phyloP scores from a whole-genome alignment of 2,329 filamentous ascomycete genomes.

The Colletotrichum sp. region DNA sequence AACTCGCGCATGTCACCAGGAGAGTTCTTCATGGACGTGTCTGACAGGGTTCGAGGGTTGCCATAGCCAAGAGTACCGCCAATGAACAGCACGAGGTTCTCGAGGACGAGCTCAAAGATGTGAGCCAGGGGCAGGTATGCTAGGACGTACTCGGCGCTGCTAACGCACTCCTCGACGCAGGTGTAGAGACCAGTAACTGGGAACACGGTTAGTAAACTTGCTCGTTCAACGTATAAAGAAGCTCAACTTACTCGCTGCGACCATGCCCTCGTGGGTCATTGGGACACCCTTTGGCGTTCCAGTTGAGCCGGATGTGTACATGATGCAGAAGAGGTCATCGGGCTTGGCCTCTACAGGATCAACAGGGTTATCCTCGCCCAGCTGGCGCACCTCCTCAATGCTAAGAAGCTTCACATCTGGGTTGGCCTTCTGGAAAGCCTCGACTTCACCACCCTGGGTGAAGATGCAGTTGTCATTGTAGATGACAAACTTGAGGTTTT shows the following conservation, averaged over 20 bases:
- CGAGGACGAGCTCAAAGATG: constrained; percentile 95
- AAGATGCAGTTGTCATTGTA: constrained; percentile 67
- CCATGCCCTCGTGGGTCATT: constrained; percentile 79
- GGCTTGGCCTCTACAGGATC: constrained; percentile 75
- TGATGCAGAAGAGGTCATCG: constrained; percentile 82
- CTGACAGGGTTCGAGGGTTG: constrained; percentile 86
- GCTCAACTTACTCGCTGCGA: constrained; percentile 65
- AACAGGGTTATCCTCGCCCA: constrained; percentile 71
- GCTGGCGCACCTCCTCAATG: constrained; percentile 58
- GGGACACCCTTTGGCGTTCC: constrained; percentile 89
- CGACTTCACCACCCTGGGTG: constrained; percentile 54
- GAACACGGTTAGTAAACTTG: neutral
- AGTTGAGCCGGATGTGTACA: constrained; percentile 89
- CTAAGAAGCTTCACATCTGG: constrained; percentile 59
- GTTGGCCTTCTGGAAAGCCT: constrained; percentile 61
- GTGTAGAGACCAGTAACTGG: constrained; percentile 78
- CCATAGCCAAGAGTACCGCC: constrained; percentile 94
- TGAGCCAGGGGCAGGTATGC: constrained; percentile 95
- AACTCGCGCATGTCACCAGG: constrained; percentile 94
- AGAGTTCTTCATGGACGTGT: constrained; percentile 86
- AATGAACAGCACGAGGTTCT: constrained; percentile 88
- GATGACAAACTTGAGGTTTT: constrained; percentile 63
- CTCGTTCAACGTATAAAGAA: constrained; percentile 32
- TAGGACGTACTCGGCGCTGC: constrained; percentile 78
- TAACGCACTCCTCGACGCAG: constrained; percentile 79